Percentiles rank a stretch among this genome's conserved stretches.
Evolutionary conservation across 1,284 basidiomycete genomes (phyloP).

Genomic region (Boletus smithii): DNA sequence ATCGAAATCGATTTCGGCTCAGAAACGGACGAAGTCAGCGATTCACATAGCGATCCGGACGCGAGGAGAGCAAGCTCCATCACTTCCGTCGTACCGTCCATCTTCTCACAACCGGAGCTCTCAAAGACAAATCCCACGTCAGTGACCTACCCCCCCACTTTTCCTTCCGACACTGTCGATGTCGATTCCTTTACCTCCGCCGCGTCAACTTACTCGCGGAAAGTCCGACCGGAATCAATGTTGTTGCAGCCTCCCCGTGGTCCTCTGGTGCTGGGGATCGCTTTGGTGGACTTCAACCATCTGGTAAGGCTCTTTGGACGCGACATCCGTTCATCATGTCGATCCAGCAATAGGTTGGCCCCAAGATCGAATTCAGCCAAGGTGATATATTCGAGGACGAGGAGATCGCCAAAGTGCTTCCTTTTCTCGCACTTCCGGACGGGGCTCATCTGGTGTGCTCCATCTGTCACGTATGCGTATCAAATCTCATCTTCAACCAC

Average conservation of each 20-base stretch:
- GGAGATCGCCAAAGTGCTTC: constrained; percentile 78
- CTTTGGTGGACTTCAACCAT: constrained; percentile 89
- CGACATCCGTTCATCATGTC: constrained; percentile 13
- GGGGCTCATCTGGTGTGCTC: constrained; percentile 84
- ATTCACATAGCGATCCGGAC: constrained; percentile 36
- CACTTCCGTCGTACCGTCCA: constrained; percentile 50
- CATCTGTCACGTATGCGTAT: constrained; percentile 5
- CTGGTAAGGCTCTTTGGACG: constrained; percentile 48
- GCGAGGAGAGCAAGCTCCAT: constrained; percentile 42
- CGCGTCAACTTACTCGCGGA: constrained; percentile 64
- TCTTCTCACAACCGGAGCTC: constrained; percentile 32
- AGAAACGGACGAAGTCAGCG: constrained; percentile 50
- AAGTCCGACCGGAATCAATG: constrained; percentile 73
- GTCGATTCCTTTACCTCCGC: constrained; percentile 60
- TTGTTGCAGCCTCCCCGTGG: constrained; percentile 56
- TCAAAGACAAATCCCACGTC: constrained; percentile 31
- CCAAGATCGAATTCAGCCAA: constrained; percentile 79
- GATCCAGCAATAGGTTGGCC: constrained; percentile 66
- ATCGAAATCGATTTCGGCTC: constrained; percentile 53
- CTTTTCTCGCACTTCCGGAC: constrained; percentile 97
- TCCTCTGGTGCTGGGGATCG: constrained; percentile 75
- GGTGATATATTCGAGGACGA: constrained; percentile 77
- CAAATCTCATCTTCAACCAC: constrained; percentile 14
- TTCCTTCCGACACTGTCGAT: constrained; percentile 45
- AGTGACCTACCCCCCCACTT: constrained; percentile 57